These are phyloP conservation scores for Yamadazyma sp. DNA, from an alignment of 805 yeast species.

Conservation along the genomic window DNA sequence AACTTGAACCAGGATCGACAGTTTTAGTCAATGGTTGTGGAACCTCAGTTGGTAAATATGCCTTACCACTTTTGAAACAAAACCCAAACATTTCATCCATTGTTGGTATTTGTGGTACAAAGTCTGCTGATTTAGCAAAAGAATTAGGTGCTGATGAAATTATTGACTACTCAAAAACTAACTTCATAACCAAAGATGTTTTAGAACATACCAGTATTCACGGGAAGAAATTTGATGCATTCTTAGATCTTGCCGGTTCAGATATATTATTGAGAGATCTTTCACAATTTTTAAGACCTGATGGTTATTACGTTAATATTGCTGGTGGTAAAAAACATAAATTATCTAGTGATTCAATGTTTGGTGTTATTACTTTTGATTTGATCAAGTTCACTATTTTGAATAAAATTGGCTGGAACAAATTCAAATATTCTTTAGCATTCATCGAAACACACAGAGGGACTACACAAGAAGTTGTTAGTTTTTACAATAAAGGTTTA, in stretches of 20 bases:
- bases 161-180: slow-evolving; percentile 54
- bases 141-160: slow-evolving; percentile 56
- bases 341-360: background rate
- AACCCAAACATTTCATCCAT: slow-evolving; percentile 43
- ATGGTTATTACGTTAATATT: slow-evolving; percentile 52
- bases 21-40: slow-evolving; percentile 73
- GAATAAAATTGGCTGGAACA: background rate
- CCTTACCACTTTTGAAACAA: slow-evolving; percentile 53
- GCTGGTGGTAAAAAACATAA: slow-evolving; percentile 49
- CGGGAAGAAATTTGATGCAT: slow-evolving; percentile 50
- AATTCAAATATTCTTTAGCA: background rate
- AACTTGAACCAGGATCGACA: slow-evolving; percentile 38
- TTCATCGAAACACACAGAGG: background rate
- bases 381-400: slow-evolving; percentile 5
- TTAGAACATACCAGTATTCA: slow-evolving; percentile 33
- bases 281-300: slow-evolving; percentile 38
- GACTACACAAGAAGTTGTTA: slow-evolving; percentile 22
- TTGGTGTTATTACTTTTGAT: slow-evolving; percentile 1
- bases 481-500: slow-evolving; percentile 44
- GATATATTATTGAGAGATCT: slow-evolving; percentile 44
- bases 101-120: slow-evolving; percentile 53
- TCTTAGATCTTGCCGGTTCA: slow-evolving; percentile 67
- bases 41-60: slow-evolving; percentile 61
- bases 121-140: slow-evolving; percentile 42
- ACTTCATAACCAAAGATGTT: slow-evolving; percentile 26